These are phyloP conservation scores for Jacaranda copaia DNA, from an alignment of 257 asterid species.

Conservation along the genomic window DNA sequence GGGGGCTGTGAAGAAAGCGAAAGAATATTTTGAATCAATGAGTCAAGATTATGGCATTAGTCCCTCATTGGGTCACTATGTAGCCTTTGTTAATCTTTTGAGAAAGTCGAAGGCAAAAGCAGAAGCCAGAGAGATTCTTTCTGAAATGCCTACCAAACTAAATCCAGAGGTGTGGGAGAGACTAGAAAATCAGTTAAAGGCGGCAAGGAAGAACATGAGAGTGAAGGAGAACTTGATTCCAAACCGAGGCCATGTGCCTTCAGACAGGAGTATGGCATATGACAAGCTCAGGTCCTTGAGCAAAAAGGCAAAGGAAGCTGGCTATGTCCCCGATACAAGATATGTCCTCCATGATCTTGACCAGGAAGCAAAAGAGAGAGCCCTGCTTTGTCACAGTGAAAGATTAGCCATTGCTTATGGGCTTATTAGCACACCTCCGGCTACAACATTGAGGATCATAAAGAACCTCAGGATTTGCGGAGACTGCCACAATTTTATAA, in stretches of 20 bases:
- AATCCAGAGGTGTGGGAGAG: neutral
- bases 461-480: conserved; percentile 62
- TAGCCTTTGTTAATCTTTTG: conserved; percentile 28
- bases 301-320: conserved; percentile 44
- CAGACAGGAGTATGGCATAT: conserved; percentile 39
- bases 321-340: conserved; percentile 51
- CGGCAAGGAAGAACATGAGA: neutral
- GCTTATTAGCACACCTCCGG: conserved; percentile 50
- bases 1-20: conserved; percentile 38
- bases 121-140: neutral
- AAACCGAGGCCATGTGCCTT: conserved; percentile 4
- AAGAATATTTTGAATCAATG: conserved; percentile 41
- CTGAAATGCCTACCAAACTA: neutral
- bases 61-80: conserved; percentile 41
- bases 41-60: conserved; percentile 30
- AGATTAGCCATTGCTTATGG: conserved; percentile 56
- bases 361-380: conserved; percentile 50
- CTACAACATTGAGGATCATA: conserved; percentile 52
- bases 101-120: conserved; percentile 20
- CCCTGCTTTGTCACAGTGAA: conserved; percentile 57
- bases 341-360: conserved; percentile 51
- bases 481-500: conserved; percentile 58
- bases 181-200: conserved; percentile 1
- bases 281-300: conserved; percentile 44
- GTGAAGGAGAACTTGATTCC: conserved; percentile 16